Percentiles rank a stretch among this genome's conserved stretches.
phyloP scores from a whole-genome alignment of 75 land plant genomes.

The Cunninghamia lanceolata region DNA sequence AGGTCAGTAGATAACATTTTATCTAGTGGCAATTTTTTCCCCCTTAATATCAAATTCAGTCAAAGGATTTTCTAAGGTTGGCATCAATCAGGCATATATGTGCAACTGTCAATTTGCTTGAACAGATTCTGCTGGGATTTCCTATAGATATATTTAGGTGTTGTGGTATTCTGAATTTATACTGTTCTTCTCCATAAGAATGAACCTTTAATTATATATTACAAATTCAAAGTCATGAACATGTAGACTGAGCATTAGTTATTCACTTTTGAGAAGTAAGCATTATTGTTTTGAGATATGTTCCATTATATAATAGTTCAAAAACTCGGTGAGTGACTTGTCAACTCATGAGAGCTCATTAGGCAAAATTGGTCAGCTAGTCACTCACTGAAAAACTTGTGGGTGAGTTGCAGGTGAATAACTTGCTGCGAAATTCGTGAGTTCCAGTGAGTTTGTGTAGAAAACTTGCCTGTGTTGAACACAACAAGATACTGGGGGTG shows the following conservation, averaged over 20 bases:
- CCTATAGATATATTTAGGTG: not conserved
- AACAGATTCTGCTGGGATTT: not conserved
- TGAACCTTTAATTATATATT: not conserved
- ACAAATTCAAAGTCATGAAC: not conserved
- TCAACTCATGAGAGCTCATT: not conserved
- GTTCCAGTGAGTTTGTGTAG: too few species aligned
- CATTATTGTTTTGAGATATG: not conserved
- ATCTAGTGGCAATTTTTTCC: not conserved
- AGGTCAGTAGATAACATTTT: not conserved
- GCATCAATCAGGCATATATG: not conserved
- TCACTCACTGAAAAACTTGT: too few species aligned
- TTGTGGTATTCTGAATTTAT: not conserved
- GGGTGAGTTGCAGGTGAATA: too few species aligned
- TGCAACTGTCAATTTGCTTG: not conserved
- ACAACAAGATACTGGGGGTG: too few species aligned
- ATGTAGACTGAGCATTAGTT: not conserved
- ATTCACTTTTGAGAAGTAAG: too few species aligned
- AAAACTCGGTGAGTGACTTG: not conserved
- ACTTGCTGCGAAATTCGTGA: too few species aligned
- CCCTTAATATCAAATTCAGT: not conserved
- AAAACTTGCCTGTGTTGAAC: too few species aligned
- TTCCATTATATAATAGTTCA: not conserved
- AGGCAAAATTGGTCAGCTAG: too few species aligned
- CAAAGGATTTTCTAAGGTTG: not conserved
- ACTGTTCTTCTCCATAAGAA: not conserved